phyloP scores from a whole-genome alignment of 208 protist genomes.

The Acanthamoeba sp. region DNA sequence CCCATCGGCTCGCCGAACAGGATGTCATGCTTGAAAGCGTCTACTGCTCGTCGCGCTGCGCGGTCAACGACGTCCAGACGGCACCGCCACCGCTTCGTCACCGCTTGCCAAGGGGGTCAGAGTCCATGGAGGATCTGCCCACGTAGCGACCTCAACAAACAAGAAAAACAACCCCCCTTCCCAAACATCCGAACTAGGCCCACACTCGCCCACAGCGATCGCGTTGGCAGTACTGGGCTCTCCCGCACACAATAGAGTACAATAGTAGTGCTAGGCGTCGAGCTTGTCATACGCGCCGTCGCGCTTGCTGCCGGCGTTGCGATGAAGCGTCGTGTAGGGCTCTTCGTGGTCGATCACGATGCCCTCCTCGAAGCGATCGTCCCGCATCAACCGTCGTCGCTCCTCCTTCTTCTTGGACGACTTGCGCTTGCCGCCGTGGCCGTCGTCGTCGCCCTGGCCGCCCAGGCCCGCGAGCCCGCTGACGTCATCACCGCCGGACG shows the following conservation, averaged over 20 bases:
- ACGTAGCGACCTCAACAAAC: no score
- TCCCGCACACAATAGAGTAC: no score
- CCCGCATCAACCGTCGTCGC: constrained; percentile 27
- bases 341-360: constrained; percentile 3
- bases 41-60: constrained; percentile 4
- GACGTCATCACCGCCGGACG: background rate
- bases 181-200: no score
- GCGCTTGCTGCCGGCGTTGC: background rate
- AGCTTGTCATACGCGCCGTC: background rate
- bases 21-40: constrained; percentile 15
- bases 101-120: background rate
- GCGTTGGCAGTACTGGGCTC: no score
- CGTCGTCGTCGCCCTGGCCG: background rate
- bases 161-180: no score
- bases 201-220: no score
- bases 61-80: background rate
- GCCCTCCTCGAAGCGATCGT: background rate
- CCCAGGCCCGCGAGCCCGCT: background rate
- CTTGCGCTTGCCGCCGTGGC: background rate
- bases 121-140: constrained; percentile 23
- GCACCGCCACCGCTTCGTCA: background rate
- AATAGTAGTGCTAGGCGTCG: background rate
- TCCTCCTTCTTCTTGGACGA: background rate
- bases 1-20: background rate
- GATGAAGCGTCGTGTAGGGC: background rate